A percentile compares a stretch with the other conserved stretches of the same genome.
Evolutionary conservation across 2,329 filamentous ascomycete species (phyloP).

Genomic region (Fusarium goolgardi): DNA sequence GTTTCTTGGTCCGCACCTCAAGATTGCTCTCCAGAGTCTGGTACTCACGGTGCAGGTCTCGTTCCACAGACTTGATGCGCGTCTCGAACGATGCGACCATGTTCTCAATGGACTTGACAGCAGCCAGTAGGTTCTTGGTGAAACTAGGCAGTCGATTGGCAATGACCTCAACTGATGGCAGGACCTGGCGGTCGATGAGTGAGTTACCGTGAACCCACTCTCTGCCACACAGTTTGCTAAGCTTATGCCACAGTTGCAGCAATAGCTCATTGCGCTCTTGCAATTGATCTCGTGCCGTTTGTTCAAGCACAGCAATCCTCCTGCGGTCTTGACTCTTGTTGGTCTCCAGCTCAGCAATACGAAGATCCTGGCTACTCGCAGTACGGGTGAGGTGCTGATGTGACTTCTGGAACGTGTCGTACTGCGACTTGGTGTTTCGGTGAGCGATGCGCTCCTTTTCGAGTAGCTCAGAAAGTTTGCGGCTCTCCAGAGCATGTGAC

Average conservation of each 20-base stretch:
- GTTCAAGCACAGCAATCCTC: conserved; percentile 79
- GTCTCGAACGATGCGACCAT: conserved; percentile 82
- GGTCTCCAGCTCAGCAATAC: conserved; percentile 88
- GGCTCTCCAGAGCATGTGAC: conserved; percentile 85
- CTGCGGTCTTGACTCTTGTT: conserved; percentile 81
- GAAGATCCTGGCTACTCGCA: conserved; percentile 84
- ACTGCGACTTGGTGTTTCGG: conserved; percentile 86
- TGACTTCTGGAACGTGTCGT: conserved; percentile 88
- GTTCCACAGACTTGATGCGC: conserved; percentile 86
- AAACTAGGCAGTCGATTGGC: conserved; percentile 88
- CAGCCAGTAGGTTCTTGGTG: conserved; percentile 86
- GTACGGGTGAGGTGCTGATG: conserved; percentile 89
- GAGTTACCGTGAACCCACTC: conserved; percentile 94
- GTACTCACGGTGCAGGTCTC: conserved; percentile 91
- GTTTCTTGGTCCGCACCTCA: conserved; percentile 81
- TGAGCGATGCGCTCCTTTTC: conserved; percentile 90
- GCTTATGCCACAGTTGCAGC: conserved; percentile 87
- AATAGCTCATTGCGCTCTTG: conserved; percentile 89
- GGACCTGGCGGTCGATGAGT: conserved; percentile 84
- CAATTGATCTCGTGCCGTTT: conserved; percentile 86
- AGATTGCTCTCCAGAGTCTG: conserved; percentile 85
- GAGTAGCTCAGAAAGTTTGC: conserved; percentile 85
- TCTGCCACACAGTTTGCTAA: conserved; percentile 85
- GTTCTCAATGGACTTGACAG: conserved; percentile 86
- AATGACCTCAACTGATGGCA: conserved; percentile 87